A percentile compares a stretch with the other conserved stretches of the same genome.
Evolutionary conservation across 208 protist genomes (phyloP).

Genomic region (Leptomonas pyrrhocoris): DNA sequence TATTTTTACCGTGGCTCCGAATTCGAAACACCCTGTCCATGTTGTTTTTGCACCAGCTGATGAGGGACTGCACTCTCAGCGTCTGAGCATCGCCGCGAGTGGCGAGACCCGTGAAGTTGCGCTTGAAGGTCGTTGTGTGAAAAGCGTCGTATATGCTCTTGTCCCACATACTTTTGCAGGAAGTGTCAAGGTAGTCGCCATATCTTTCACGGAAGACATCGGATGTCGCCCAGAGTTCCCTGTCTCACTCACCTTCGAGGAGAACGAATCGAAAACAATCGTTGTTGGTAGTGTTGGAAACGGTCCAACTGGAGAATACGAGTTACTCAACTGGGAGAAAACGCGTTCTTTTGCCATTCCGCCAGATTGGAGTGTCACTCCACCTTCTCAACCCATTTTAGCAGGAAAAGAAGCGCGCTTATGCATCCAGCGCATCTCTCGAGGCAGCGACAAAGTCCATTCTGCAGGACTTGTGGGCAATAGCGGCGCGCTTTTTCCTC

Average conservation of each 20-base stretch:
- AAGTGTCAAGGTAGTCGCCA: constrained; percentile 4
- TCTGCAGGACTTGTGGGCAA: background rate
- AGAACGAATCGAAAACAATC: constrained; percentile 28
- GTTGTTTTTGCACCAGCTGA: constrained; percentile 31
- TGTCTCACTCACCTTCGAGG: constrained; percentile 23
- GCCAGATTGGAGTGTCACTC: constrained; percentile 18
- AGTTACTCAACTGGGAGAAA: constrained; percentile 31
- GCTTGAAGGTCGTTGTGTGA: constrained; percentile 30
- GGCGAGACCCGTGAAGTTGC: constrained; percentile 25
- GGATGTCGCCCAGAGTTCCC: constrained; percentile 30
- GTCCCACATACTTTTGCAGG: constrained; percentile 15
- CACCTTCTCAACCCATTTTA: constrained; percentile 8
- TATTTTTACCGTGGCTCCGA: constrained; percentile 27
- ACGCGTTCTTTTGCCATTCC: constrained; percentile 18
- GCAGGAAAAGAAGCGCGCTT: constrained; percentile 21
- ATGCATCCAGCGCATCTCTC: constrained; percentile 9
- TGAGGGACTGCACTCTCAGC: constrained; percentile 20
- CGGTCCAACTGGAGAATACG: constrained; percentile 21
- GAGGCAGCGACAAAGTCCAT: background rate
- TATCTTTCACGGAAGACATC: constrained; percentile 30
- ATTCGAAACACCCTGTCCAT: constrained; percentile 22
- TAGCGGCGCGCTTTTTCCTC: constrained; percentile 19
- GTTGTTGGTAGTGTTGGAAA: constrained; percentile 29
- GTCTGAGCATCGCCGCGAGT: constrained; percentile 25
- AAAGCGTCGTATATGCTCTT: constrained; percentile 24